Base-by-base conservation (phyloP, 2,329 filamentous ascomycete species). In the Ceratocystiopsis minuta region DNA sequence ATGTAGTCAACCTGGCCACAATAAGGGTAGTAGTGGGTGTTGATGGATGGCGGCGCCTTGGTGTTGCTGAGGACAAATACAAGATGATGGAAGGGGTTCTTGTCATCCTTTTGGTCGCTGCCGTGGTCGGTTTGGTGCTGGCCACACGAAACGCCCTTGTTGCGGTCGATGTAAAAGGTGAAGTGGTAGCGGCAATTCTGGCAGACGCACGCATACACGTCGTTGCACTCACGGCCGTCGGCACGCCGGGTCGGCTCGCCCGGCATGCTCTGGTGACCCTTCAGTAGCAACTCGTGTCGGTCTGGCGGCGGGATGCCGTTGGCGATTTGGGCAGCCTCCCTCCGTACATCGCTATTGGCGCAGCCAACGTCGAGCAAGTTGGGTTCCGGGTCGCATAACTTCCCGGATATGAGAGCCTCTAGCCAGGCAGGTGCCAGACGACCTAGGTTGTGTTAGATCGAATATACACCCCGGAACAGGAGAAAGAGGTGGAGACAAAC, bases 11-110 rank as follows among this genome's bases (percentile, higher is more conserved):
- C 58, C 20, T 53, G 51, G 13, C 59, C 54, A 24, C 57, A 43
- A 15, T 62, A 45, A 1, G 62, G 64, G 32, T 63, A 60, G 41
- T 62, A 60, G 43, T 63, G 61, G 12, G 37, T 16, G 17, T 52
- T 40, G 37, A 50, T 45, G 24, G 36, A 15, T 7, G n/a, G 17
- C 14, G 45, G 37, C 6, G 20, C 13, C 11, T 35, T 13, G 17
- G 32, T 41, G 9, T 45, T 42, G 24, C 16, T 24, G 2, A 28
- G 35, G 13, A 40, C 18, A 28, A 36, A 45, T 12, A 52, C 46
- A 0, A 57, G 49, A 34, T 57, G 55, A 42, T 57, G 55, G 31
- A 50, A 47, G 10, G 47, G 49, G 31, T 49, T 44, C 2, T 34
- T 15, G 33, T 24, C 17, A 36, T 48, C 49, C 13, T 45, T 34